Evolutionary conservation across 345 rosid genomes (phyloP).

Genomic region (Ailanthus altissimus): DNA sequence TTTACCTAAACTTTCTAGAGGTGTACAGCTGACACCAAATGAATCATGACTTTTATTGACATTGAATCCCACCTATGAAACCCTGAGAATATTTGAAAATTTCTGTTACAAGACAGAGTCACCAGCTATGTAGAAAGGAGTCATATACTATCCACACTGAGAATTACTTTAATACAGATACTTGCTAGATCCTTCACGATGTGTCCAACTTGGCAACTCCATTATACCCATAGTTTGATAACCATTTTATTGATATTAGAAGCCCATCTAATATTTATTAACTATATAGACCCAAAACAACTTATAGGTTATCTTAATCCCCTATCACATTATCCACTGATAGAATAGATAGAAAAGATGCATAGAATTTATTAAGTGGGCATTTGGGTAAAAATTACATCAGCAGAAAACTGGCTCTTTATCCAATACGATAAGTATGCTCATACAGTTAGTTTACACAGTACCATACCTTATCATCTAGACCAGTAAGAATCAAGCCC

Average conservation of each 20-base stretch:
- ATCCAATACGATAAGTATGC: neutral
- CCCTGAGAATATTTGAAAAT: neutral
- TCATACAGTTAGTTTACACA: neutral
- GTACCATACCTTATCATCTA: slow-evolving; percentile 77
- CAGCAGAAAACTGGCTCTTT: neutral
- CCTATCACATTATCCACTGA: neutral
- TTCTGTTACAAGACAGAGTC: neutral
- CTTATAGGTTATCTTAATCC: neutral
- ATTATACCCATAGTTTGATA: neutral
- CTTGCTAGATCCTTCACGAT: neutral
- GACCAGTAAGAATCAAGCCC: slow-evolving; percentile 87
- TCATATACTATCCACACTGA: neutral
- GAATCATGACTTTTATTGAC: neutral
- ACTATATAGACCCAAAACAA: neutral
- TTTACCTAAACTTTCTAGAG: neutral
- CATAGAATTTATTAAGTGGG: neutral
- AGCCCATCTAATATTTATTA: neutral
- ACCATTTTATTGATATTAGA: neutral
- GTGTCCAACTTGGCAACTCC: neutral
- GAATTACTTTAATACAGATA: neutral
- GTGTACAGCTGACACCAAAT: neutral
- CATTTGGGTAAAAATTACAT: neutral
- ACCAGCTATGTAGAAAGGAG: neutral
- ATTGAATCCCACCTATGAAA: neutral
- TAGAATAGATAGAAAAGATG: neutral